Base-by-base conservation (phyloP, 352 stramenopile species). In the Pythium vanterpoolii region DNA sequence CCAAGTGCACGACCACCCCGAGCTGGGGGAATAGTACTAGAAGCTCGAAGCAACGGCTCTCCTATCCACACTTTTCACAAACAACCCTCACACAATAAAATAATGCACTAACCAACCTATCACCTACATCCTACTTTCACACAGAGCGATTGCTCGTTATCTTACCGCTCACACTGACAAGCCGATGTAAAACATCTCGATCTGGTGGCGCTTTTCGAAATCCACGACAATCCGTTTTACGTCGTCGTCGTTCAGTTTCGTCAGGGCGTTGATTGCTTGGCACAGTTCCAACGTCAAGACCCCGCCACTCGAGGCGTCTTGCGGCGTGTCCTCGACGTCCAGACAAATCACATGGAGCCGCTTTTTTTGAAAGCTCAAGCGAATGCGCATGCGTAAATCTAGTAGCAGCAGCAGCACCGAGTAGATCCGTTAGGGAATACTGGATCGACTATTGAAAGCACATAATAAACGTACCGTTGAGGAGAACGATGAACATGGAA, bases 271-370 rank as follows among this genome's bases (percentile, higher is more conserved):
- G n/a, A 69, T 50, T n/a, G 49, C 47, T 36, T 60, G 33, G 48
- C 70, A 77, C 24, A 84, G 51, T 19, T 80, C 68, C n/a, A 84
- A 50, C 10, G 73, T 59, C 10, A 82, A 48, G 18, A 40, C 44
- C 10, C 67, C 64, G 26, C 74, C 74, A 23, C 47, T 75, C 13
- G 48, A 40, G 14, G 76, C 76, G 54, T 77, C 69, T 30, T 82
- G 55, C 0, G 70, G 64, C 7, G 73, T 78, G 47, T 86, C 76
- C 43, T 76, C 72, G 11, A 75, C 70, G 19, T 86, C 74, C 23
- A 86, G 50, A 46, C 77, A 84, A 48, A 86, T 72, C n/a, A 86
- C 60, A 53, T 84, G 73, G 21, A 86, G 56, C 13, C 55, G 59
- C 33, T 64, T 59, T 21, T 57, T 53, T 24, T 64, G 55, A 44